Base-by-base conservation (phyloP, 108 stramenopile genomes). In the Schizochytrium sp. region DNA sequence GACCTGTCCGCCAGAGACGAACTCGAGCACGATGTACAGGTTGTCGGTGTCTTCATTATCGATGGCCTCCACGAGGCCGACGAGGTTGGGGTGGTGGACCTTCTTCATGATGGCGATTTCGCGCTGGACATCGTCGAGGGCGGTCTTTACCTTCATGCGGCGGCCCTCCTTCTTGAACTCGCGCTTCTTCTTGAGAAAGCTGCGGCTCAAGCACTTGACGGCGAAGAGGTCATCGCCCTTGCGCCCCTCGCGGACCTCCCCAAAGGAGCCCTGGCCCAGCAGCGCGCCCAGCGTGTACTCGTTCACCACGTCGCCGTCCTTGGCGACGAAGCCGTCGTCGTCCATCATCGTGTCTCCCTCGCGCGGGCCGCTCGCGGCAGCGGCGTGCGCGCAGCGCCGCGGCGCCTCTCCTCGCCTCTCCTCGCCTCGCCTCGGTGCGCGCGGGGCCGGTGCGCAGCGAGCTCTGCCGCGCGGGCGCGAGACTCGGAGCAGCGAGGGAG, bases 31-130 rank as follows among this genome's bases (percentile, higher is more conserved):
- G 95, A 21, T 96, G 90, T 88, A 96, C 95, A 21, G 88, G 88
- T 72, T 95, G 95, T 60, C 95, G n/a, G 45, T 83, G 10, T 47
- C 76, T 94, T 58, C 95, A 93, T 4, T 95, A 93, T 44, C 95
- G 19, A 96, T 88, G 43, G 96, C 94, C 58, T 93, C 93, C 60
- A 91, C 88, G 21, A 97, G 90, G 25, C 92, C 76, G 28, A 97
- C 94, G 41, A 97, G 91, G 76, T 97, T 96, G 19, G 95, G 94
- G 71, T 97, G 96, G 29, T 95, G 94, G 5, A 91, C 72, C 18
- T 96, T 90, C 48, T 91, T 91, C 92, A 93, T 93, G 14, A 97
- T 95, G 44, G 92, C 89, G 28, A 96, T 94, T 92, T 97, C 97
- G 83, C 93, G 72, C 88, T 96, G 96, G 72, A 98, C 76, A 1